Conservation (phyloP, 73 alveolate genomes). For the Blepharisma stoltei region DNA sequence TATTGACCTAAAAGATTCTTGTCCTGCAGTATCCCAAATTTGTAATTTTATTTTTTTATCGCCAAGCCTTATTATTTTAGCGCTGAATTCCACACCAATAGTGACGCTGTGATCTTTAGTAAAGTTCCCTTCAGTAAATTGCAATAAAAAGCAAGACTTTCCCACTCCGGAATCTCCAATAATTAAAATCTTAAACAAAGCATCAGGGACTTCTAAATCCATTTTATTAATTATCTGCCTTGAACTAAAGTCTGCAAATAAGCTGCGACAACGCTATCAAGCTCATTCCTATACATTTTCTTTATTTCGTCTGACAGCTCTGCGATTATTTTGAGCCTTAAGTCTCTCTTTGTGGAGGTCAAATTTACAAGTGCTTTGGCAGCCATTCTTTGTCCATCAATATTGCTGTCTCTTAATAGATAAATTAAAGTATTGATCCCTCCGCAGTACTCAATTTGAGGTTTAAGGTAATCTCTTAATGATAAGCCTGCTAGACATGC, state of each 20-base stretch:
- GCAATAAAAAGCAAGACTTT: constrained; percentile 76
- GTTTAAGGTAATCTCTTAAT: constrained; percentile 72
- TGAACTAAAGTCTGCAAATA: constrained; percentile 67
- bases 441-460: constrained; percentile 61
- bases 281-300: constrained; percentile 59
- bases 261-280: constrained; percentile 78
- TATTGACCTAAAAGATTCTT: constrained; percentile 86
- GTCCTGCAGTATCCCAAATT: constrained; percentile 98
- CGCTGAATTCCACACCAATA: constrained; percentile 92
- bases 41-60: constrained; percentile 62
- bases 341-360: constrained; percentile 64
- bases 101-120: constrained; percentile 81
- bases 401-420: constrained; percentile 49
- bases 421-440: constrained; percentile 69
- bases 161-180: constrained; percentile 73
- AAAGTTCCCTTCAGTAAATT: constrained; percentile 74
- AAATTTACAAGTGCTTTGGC: constrained; percentile 80
- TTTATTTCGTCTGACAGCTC: constrained; percentile 75
- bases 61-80: constrained; percentile 72
- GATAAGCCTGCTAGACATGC: constrained; percentile 67
- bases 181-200: constrained; percentile 43
- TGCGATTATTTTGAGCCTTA: constrained; percentile 63
- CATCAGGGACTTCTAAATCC: constrained; percentile 27
- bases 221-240: constrained; percentile 24
- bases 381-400: constrained; percentile 73